Percentiles rank a stretch among this genome's conserved stretches.
phyloP scores from a whole-genome alignment of 2,329 filamentous ascomycete genomes.

The Cladobotryum protrusum region DNA sequence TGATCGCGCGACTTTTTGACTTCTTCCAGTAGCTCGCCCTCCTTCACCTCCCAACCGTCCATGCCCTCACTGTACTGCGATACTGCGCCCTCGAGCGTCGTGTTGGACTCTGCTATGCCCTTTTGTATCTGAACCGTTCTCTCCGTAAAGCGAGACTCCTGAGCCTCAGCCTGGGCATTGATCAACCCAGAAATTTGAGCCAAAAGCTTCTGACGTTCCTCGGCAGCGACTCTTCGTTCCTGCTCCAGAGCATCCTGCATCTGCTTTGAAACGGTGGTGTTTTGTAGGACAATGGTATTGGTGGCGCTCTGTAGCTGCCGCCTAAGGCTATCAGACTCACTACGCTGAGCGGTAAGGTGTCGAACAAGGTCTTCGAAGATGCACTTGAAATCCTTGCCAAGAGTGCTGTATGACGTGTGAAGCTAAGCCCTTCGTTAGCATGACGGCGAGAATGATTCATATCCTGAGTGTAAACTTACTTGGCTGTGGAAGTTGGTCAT shows the following conservation, averaged over 20 bases:
- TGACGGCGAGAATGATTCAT: background rate
- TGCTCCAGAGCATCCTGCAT: constrained; percentile 67
- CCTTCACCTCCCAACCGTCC: constrained; percentile 65
- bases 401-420: constrained; percentile 73
- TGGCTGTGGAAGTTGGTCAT: constrained; percentile 74
- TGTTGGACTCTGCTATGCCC: constrained; percentile 57
- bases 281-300: constrained; percentile 60
- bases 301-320: constrained; percentile 67
- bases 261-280: constrained; percentile 56
- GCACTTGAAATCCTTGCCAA: constrained; percentile 79
- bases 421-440: constrained; percentile 43
- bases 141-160: constrained; percentile 63
- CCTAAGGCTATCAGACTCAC: constrained; percentile 67
- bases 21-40: constrained; percentile 62
- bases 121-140: constrained; percentile 58
- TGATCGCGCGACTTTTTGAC: constrained; percentile 68
- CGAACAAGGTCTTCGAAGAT: constrained; percentile 76
- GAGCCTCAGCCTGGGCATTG: constrained; percentile 63
- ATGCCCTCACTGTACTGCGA: constrained; percentile 64
- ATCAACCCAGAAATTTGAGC: constrained; percentile 73
- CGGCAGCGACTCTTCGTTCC: constrained; percentile 65
- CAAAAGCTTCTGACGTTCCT: constrained; percentile 69
- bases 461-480: constrained; percentile 30
- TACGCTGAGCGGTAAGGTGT: constrained; percentile 69
- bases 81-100: constrained; percentile 59